Conservation (phyloP, 23 red algal species). For the Pyropia yezoensis region DNA sequence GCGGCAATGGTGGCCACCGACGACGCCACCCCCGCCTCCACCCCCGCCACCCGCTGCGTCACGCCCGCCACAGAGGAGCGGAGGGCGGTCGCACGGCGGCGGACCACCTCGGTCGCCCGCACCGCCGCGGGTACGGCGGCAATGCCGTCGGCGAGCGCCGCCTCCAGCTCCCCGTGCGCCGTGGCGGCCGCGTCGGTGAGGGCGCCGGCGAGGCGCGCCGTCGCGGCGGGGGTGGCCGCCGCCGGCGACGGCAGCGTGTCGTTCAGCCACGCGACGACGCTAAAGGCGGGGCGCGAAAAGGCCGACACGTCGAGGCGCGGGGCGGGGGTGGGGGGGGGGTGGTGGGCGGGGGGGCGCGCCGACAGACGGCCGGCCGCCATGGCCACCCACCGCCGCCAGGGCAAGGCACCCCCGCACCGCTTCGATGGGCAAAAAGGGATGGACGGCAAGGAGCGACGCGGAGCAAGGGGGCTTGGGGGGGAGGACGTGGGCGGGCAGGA, state of each 20-base stretch:
- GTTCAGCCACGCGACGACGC: slow-evolving; percentile 43
- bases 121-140: slow-evolving; percentile 51
- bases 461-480: too few relatives aligned
- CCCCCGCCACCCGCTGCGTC: slow-evolving; percentile 42
- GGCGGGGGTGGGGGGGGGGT: background rate
- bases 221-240: background rate
- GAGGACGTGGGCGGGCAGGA: too few relatives aligned
- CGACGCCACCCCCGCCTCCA: slow-evolving; percentile 43
- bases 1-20: slow-evolving; percentile 57
- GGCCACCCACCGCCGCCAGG: too few relatives aligned
- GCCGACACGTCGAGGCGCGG: background rate
- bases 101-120: slow-evolving; percentile 45
- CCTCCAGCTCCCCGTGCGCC: slow-evolving; percentile 30
- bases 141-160: slow-evolving; percentile 25
- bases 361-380: too few relatives aligned
- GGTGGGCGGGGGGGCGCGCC: too few relatives aligned
- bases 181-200: slow-evolving; percentile 18
- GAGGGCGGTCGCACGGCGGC: slow-evolving; percentile 35
- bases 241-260: slow-evolving; percentile 10
- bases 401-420: too few relatives aligned
- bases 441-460: too few relatives aligned
- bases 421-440: too few relatives aligned
- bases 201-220: slow-evolving; percentile 5
- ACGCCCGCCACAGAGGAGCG: slow-evolving; percentile 49
- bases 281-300: slow-evolving; percentile 4